A percentile compares a stretch with the other conserved stretches of the same genome.
Evolutionary conservation across 306 rosid genomes (phyloP).

Genomic region (Pyrus bretschneideri): DNA sequence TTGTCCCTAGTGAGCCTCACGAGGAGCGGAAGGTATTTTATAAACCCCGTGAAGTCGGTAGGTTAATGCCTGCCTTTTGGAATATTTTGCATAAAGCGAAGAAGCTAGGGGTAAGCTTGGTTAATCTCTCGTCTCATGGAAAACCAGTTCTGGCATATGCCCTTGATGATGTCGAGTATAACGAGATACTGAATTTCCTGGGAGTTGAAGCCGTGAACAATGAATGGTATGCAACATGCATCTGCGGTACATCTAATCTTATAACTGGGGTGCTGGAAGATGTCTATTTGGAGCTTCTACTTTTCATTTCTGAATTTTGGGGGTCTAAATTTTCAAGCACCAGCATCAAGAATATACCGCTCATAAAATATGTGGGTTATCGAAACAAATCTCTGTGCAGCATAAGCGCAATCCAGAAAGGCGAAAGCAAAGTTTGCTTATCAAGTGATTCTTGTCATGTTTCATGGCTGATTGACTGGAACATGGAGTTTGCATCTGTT

Average conservation of each 20-base stretch:
- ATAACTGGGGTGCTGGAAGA: conserved; percentile 43
- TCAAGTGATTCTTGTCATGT: conserved; percentile 13
- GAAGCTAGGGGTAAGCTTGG: conserved; percentile 30
- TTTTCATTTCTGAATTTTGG: conserved; percentile 43
- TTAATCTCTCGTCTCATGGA: conserved; percentile 49
- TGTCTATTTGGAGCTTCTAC: conserved; percentile 41
- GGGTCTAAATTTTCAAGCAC: conserved; percentile 15
- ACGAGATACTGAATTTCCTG: conserved; percentile 35
- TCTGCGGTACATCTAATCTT: conserved; percentile 43
- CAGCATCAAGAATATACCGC: conserved; percentile 28
- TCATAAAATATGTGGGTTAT: conserved; percentile 40
- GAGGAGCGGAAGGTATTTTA: conserved; percentile 46
- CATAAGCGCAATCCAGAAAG: not conserved
- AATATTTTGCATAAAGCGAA: conserved; percentile 33
- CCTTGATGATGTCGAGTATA: conserved; percentile 36
- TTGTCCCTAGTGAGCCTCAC: conserved; percentile 52
- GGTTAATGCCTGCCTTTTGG: conserved; percentile 60
- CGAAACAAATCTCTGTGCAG: conserved; percentile 34
- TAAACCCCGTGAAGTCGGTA: conserved; percentile 51
- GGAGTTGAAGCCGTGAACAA: conserved; percentile 32
- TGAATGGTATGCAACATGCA: conserved; percentile 73
- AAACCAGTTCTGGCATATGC: conserved; percentile 40
- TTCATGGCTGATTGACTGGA: conserved; percentile 58
- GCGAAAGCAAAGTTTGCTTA: conserved; percentile 16
- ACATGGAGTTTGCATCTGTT: conserved; percentile 28